Evolutionary conservation across 208 protist genomes (phyloP).

Genomic region (Trypanosoma vivax): DNA sequence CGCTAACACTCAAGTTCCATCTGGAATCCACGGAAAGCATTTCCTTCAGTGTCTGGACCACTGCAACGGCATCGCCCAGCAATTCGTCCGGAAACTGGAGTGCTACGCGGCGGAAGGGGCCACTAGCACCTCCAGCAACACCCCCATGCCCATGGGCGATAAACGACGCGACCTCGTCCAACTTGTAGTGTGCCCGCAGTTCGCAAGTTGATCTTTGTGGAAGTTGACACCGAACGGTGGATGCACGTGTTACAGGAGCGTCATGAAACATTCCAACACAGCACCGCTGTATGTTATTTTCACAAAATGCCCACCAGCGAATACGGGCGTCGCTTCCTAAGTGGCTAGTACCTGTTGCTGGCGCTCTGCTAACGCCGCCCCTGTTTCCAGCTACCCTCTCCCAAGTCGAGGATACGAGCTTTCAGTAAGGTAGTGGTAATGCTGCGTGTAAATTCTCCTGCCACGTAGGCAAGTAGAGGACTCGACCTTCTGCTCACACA

Average conservation of each 20-base stretch:
- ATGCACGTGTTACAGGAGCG: slow-evolving; percentile 37
- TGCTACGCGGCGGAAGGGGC: slow-evolving; percentile 41
- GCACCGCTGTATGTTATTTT: too few relatives aligned
- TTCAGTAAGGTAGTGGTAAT: too few relatives aligned
- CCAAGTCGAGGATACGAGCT: too few relatives aligned
- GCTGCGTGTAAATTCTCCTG: too few relatives aligned
- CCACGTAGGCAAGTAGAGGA: too few relatives aligned
- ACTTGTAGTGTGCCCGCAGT: slow-evolving; percentile 17
- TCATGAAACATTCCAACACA: slow-evolving; percentile 67
- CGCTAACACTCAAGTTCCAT: slow-evolving; percentile 14
- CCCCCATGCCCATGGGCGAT: slow-evolving; percentile 24
- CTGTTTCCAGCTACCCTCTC: too few relatives aligned
- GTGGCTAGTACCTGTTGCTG: too few relatives aligned
- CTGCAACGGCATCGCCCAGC: slow-evolving; percentile 53
- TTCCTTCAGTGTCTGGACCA: slow-evolving; percentile 45
- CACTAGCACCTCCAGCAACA: background rate
- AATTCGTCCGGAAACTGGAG: slow-evolving; percentile 89
- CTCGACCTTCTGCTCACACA: too few relatives aligned
- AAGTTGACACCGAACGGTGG: slow-evolving; percentile 30
- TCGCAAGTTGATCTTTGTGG: slow-evolving; percentile 1
- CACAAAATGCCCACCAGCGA: too few relatives aligned
- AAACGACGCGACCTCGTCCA: slow-evolving; percentile 21
- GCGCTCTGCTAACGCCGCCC: too few relatives aligned
- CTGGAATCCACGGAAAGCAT: slow-evolving; percentile 31
- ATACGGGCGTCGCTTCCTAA: too few relatives aligned